These are phyloP conservation scores for Penicillium brevicompactum DNA, from an alignment of 2,329 filamentous ascomycete species.

Conservation along the genomic window DNA sequence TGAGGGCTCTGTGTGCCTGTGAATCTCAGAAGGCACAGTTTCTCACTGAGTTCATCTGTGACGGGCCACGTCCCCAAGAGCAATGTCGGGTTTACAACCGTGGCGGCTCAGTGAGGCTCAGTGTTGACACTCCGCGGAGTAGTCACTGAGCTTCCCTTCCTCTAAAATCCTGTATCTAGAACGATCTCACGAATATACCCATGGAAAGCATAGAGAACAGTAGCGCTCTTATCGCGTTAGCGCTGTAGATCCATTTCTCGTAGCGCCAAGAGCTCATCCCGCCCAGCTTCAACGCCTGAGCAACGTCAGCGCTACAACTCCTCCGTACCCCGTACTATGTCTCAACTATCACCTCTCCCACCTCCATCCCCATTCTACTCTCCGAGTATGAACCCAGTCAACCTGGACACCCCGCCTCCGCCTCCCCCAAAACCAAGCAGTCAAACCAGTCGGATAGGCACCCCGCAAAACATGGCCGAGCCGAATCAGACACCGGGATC, in stretches of 20 bases:
- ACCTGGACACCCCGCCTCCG: constrained; percentile 41
- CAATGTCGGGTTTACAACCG: neutral
- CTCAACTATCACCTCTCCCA: constrained; percentile 29
- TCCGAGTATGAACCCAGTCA: constrained; percentile 43
- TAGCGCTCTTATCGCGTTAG: neutral
- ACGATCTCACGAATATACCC: constrained; percentile 2
- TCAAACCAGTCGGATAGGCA: constrained; percentile 15
- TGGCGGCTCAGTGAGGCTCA: neutral
- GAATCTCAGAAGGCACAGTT: neutral
- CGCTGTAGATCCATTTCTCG: neutral
- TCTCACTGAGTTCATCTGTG: neutral
- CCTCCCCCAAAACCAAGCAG: constrained; percentile 27
- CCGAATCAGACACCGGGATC: neutral
- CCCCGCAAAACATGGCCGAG: constrained; percentile 10
- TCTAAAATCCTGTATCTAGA: constrained; percentile 2
- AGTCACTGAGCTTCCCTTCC: neutral
- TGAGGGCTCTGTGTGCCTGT: neutral
- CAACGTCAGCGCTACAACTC: constrained; percentile 12
- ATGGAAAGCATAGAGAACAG: neutral
- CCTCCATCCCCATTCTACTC: constrained; percentile 28
- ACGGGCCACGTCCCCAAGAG: neutral
- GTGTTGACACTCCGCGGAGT: neutral
- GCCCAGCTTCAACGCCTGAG: neutral
- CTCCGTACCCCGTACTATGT: constrained; percentile 22
- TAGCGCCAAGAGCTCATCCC: constrained; percentile 15